Percentiles rank a stretch among this genome's conserved stretches.
phyloP scores from a whole-genome alignment of 2,329 filamentous ascomycete species.

The Penicillium olsonii region DNA sequence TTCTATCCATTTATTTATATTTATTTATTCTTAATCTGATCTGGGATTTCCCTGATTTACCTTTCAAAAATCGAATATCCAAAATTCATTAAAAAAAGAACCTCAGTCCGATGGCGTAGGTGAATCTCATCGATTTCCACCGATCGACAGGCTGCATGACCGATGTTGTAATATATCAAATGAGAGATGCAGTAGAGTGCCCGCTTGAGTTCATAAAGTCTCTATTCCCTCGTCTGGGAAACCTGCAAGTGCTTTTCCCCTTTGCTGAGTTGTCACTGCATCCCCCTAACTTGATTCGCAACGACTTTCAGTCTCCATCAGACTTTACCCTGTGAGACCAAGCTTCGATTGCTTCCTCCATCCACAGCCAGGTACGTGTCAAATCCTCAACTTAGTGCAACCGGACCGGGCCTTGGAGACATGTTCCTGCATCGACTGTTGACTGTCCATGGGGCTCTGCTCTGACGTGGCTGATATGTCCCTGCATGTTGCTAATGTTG shows the following conservation, averaged over 20 bases:
- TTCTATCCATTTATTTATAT: neutral
- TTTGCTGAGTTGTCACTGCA: slow-evolving; percentile 25
- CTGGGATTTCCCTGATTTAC: neutral
- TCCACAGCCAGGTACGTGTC: slow-evolving; percentile 18
- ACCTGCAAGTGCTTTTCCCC: slow-evolving; percentile 27
- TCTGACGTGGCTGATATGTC: neutral
- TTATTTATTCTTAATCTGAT: neutral
- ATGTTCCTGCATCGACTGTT: slow-evolving; percentile 9
- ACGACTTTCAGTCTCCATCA: slow-evolving; percentile 15
- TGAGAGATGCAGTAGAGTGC: slow-evolving; percentile 42
- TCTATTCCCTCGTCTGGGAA: slow-evolving; percentile 27
- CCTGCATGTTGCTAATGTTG: neutral
- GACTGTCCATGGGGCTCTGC: slow-evolving; percentile 6
- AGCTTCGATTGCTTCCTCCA: slow-evolving; percentile 2
- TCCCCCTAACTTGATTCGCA: slow-evolving; percentile 21
- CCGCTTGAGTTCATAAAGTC: slow-evolving; percentile 39
- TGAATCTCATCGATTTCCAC: slow-evolving; percentile 40
- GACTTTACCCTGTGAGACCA: slow-evolving; percentile 13
- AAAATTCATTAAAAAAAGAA: slow-evolving; percentile 14
- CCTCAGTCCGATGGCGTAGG: slow-evolving; percentile 32
- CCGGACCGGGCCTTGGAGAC: neutral
- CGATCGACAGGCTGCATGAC: slow-evolving; percentile 50
- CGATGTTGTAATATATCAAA: slow-evolving; percentile 46
- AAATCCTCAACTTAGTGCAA: neutral
- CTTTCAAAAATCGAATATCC: slow-evolving; percentile 1